phyloP scores from a whole-genome alignment of 2,329 filamentous ascomycete species.

The Penicillium paneum region DNA sequence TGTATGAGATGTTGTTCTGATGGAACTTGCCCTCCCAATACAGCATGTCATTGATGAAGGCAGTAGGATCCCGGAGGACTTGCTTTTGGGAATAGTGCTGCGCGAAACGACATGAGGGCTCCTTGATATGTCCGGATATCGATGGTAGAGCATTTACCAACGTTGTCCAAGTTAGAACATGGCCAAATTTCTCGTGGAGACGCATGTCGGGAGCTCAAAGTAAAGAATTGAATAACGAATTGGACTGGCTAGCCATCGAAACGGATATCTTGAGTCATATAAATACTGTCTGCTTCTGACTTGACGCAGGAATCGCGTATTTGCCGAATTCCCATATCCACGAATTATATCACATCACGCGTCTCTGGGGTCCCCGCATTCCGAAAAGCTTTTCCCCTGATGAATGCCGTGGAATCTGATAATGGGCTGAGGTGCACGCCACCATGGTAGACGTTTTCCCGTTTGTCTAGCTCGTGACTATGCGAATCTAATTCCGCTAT shows the following conservation, averaged over 20 bases:
- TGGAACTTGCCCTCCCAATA: slow-evolving; percentile 49
- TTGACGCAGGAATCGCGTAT: background rate
- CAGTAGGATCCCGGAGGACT: slow-evolving; percentile 1
- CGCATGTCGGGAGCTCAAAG: background rate
- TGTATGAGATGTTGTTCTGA: slow-evolving; percentile 43
- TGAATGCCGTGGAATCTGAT: background rate
- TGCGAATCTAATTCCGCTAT: background rate
- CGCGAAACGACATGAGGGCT: slow-evolving; percentile 10
- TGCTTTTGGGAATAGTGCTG: slow-evolving; percentile 6
- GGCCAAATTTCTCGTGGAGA: background rate
- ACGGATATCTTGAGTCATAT: background rate
- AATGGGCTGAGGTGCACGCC: background rate
- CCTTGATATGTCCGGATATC: background rate
- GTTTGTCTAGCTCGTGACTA: background rate
- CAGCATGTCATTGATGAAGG: slow-evolving; percentile 37
- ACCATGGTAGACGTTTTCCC: background rate
- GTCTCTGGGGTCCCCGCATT: background rate
- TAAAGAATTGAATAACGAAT: background rate
- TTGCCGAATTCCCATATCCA: background rate
- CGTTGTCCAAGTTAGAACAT: background rate
- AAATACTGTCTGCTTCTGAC: background rate
- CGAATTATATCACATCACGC: background rate
- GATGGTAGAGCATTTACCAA: background rate
- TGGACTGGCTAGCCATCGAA: background rate
- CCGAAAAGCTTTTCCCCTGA: background rate